A percentile compares a stretch with the other conserved stretches of the same genome.
Conservation (phyloP, 768 basidiomycete genomes). For the Albatrellus ellisii region DNA sequence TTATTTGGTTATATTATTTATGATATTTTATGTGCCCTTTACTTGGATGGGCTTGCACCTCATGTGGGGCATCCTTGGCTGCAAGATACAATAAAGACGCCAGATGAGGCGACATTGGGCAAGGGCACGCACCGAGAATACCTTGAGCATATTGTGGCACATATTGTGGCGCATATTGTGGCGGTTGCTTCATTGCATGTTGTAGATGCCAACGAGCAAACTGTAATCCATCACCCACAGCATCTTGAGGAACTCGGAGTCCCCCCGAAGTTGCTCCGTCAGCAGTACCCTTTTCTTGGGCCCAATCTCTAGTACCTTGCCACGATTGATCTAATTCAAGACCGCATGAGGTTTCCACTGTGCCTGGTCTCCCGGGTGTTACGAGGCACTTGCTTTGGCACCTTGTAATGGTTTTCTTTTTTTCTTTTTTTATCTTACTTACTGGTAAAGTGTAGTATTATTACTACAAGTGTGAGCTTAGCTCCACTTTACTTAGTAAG, state of each 20-base stretch:
- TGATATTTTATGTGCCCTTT: constrained; percentile 42
- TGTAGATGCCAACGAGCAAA: constrained; percentile 87
- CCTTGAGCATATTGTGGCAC: too few species aligned
- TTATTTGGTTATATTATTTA: too few species aligned
- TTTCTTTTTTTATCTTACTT: too few species aligned
- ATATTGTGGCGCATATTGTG: constrained; percentile 88
- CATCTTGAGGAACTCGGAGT: constrained; percentile 71
- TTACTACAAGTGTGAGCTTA: too few species aligned
- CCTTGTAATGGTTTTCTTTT: too few species aligned
- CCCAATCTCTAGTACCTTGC: constrained; percentile 73
- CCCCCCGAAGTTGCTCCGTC: constrained; percentile 81
- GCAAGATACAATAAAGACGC: constrained; percentile 2
- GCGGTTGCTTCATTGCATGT: constrained; percentile 77
- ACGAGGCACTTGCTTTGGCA: too few species aligned
- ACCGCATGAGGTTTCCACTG: constrained; percentile 74
- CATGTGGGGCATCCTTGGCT: constrained; percentile 61
- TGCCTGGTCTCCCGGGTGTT: constrained; percentile 74
- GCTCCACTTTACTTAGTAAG: too few species aligned
- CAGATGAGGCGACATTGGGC: background rate
- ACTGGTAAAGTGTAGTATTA: too few species aligned
- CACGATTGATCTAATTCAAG: constrained; percentile 86
- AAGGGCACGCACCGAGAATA: constrained; percentile 64
- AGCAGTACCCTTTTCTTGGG: constrained; percentile 89
- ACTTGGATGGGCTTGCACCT: constrained; percentile 47
- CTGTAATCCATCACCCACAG: constrained; percentile 95